These are phyloP conservation scores for Echeveria elegans DNA, from an alignment of 164 flowering plant species.

Conservation along the genomic window DNA sequence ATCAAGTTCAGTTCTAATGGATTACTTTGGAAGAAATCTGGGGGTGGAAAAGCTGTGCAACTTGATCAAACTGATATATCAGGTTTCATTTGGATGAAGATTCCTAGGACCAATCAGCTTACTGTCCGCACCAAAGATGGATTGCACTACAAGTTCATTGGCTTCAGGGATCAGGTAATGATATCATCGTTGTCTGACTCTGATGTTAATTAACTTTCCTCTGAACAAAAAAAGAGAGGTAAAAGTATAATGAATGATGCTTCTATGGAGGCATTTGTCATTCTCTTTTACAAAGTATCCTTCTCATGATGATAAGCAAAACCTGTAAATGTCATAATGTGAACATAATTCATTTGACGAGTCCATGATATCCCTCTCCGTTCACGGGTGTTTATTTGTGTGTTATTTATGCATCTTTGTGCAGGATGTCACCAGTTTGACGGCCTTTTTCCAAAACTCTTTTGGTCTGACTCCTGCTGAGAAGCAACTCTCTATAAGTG, in stretches of 20 bases:
- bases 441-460: constrained; percentile 49
- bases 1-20: constrained; percentile 68
- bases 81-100: constrained; percentile 83
- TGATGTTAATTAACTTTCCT: no score
- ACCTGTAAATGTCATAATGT: no score
- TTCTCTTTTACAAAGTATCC: no score
- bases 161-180: constrained; percentile 84
- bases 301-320: no score
- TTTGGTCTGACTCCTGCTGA: constrained; percentile 70
- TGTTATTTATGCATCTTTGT: background rate
- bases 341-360: no score
- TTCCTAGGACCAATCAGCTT: constrained; percentile 82
- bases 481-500: constrained; percentile 93
- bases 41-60: constrained; percentile 88
- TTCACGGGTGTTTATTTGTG: no score
- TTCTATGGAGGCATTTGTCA: no score
- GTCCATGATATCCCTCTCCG: background rate
- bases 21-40: constrained; percentile 79
- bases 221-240: no score
- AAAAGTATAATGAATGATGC: no score
- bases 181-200: no score
- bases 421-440: constrained; percentile 73
- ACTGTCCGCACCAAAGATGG: constrained; percentile 74
- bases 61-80: constrained; percentile 62
- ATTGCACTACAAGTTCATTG: constrained; percentile 72